Evolutionary conservation across 768 basidiomycete species (phyloP).

Genomic region (Tulasnella sp.): DNA sequence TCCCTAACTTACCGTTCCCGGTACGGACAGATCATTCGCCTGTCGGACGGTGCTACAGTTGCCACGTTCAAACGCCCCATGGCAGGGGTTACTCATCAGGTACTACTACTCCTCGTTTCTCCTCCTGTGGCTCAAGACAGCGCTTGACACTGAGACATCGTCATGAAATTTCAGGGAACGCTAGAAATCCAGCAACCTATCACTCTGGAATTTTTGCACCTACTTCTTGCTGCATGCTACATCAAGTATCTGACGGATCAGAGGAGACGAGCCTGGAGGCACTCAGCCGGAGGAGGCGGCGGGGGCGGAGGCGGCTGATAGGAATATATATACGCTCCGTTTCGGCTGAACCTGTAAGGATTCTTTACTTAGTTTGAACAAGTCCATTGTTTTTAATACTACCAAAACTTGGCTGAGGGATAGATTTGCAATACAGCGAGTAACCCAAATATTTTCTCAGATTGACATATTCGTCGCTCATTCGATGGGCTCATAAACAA

Average conservation of each 20-base stretch:
- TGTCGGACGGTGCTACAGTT: background rate
- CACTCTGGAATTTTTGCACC: background rate
- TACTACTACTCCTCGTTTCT: background rate
- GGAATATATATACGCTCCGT: background rate
- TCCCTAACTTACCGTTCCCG: background rate
- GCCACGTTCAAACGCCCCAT: background rate
- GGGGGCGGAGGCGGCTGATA: background rate
- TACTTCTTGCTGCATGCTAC: background rate
- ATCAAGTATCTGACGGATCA: background rate
- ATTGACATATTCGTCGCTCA: background rate
- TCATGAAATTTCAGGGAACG: background rate
- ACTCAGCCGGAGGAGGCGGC: background rate
- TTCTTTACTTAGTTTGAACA: background rate
- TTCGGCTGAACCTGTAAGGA: background rate
- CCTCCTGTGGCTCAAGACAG: background rate
- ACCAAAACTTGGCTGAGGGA: background rate
- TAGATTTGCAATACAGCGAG: background rate
- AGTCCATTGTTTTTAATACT: background rate
- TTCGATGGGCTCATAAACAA: background rate
- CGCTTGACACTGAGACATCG: background rate
- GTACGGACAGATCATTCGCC: background rate
- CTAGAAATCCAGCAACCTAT: background rate
- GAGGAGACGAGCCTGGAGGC: background rate
- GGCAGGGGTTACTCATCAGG: background rate
- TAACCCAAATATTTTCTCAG: background rate